These are phyloP conservation scores for Hygrophorus pudorinus DNA, from an alignment of 768 basidiomycete species.

Conservation along the genomic window DNA sequence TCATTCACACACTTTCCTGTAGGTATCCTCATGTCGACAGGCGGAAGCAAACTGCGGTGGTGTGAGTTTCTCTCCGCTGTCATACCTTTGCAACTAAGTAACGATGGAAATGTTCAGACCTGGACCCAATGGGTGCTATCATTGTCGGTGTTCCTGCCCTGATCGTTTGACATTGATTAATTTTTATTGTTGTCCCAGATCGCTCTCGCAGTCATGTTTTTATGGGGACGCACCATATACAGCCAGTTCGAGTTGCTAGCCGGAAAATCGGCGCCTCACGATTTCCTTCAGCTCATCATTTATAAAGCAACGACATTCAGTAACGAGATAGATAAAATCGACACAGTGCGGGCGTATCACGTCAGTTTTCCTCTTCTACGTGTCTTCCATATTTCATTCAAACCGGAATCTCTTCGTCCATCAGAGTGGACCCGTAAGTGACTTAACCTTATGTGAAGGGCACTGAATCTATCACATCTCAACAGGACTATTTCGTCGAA, in stretches of 20 bases:
- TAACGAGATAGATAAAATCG: constrained; percentile 75
- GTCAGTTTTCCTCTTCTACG: constrained; percentile 29
- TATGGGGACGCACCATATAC: constrained; percentile 73
- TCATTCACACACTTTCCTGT: constrained; percentile 8
- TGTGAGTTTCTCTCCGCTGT: constrained; percentile 41
- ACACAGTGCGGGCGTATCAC: constrained; percentile 91
- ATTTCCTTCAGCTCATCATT: constrained; percentile 82
- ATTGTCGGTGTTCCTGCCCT: constrained; percentile 38
- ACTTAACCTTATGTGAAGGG: not conserved
- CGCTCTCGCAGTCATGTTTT: constrained; percentile 63
- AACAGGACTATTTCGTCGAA: constrained; percentile 85
- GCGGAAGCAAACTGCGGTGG: constrained; percentile 73
- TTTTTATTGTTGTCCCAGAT: constrained; percentile 39
- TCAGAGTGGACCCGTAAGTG: constrained; percentile 64
- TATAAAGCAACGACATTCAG: constrained; percentile 92
- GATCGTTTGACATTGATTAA: constrained; percentile 5
- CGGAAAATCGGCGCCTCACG: constrained; percentile 85
- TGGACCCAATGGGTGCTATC: constrained; percentile 73
- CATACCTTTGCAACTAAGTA: constrained; percentile 6
- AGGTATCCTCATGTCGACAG: constrained; percentile 79
- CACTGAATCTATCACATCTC: not conserved
- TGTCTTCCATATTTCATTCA: constrained; percentile 6
- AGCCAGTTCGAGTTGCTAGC: constrained; percentile 79
- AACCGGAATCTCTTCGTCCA: constrained; percentile 5
- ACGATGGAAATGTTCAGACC: constrained; percentile 28